These are phyloP conservation scores for Protostelium mycophagum DNA, from an alignment of 78 protist genomes.

Conservation along the genomic window DNA sequence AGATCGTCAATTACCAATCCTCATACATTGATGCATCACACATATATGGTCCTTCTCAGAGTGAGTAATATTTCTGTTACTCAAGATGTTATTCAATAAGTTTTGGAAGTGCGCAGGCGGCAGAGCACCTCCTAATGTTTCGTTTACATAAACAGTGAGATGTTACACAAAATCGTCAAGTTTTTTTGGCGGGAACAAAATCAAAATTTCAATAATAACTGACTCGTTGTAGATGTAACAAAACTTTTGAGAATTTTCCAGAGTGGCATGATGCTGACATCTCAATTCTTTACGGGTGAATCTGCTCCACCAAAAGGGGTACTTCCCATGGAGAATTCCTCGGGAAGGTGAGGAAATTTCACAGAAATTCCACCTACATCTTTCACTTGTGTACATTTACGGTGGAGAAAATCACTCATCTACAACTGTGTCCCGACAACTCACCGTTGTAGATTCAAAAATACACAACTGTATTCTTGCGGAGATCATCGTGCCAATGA, in stretches of 20 bases:
- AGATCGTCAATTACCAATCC: not conserved
- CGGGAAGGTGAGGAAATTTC: conserved; percentile 10
- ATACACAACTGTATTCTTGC: conserved; percentile 16
- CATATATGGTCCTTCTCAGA: not conserved
- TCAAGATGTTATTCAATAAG: not conserved
- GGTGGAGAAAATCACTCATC: conserved; percentile 24
- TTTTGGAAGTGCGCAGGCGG: too few relatives aligned
- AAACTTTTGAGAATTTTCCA: too few relatives aligned
- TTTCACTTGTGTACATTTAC: conserved; percentile 27
- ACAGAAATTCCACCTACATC: too few relatives aligned
- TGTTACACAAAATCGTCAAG: too few relatives aligned
- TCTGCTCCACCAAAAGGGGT: conserved; percentile 6
- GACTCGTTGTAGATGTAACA: too few relatives aligned
- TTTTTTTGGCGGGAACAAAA: too few relatives aligned
- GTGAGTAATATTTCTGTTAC: not conserved
- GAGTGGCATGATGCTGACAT: too few relatives aligned
- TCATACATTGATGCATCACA: not conserved
- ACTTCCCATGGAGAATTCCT: not conserved
- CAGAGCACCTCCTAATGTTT: too few relatives aligned
- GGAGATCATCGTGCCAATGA: conserved; percentile 65
- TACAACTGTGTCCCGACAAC: too few relatives aligned
- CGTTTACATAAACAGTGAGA: too few relatives aligned
- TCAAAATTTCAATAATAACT: too few relatives aligned
- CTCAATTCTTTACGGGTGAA: not conserved
- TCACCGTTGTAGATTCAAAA: conserved; percentile 22